phyloP scores from a whole-genome alignment of 495 filamentous ascomycete species.

The Beverwykella pulmonaria region DNA sequence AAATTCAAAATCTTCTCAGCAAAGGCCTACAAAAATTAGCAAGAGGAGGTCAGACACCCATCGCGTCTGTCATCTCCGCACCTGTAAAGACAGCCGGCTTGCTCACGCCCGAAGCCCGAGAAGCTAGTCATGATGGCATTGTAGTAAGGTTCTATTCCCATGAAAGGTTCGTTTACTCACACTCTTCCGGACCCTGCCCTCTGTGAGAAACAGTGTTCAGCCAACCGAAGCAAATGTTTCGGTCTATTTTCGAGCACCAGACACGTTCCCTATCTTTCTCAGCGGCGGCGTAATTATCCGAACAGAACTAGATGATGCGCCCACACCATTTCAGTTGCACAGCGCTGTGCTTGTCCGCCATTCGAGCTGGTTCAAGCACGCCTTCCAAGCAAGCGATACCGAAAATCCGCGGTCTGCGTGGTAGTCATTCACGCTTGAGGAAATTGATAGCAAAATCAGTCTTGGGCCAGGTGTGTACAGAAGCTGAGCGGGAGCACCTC shows the following conservation, averaged over 20 bases:
- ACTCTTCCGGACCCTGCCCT: no score
- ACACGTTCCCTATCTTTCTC: constrained; percentile 12
- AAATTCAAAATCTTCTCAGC: no score
- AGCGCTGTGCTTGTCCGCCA: constrained; percentile 22
- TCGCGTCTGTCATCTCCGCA: no score
- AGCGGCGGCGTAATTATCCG: constrained; percentile 15
- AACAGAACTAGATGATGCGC: not conserved
- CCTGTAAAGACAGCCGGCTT: no score
- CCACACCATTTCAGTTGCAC: constrained; percentile 16
- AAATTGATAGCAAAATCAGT: not conserved
- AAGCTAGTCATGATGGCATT: no score
- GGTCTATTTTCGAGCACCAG: not conserved
- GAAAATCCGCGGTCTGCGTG: not conserved
- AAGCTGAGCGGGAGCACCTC: constrained; percentile 38
- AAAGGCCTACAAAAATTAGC: no score
- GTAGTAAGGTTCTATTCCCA: no score
- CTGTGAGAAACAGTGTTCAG: no score
- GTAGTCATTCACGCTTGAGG: not conserved
- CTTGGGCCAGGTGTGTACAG: constrained; percentile 7
- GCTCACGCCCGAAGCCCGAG: no score
- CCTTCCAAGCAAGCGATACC: not conserved
- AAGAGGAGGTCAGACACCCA: no score
- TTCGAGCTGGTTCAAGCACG: constrained; percentile 18
- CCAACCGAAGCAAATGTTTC: no score
- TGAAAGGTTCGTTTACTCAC: no score